Evolutionary conservation across 78 protist species (phyloP).

Genomic region (Pigoraptor vietnamica): DNA sequence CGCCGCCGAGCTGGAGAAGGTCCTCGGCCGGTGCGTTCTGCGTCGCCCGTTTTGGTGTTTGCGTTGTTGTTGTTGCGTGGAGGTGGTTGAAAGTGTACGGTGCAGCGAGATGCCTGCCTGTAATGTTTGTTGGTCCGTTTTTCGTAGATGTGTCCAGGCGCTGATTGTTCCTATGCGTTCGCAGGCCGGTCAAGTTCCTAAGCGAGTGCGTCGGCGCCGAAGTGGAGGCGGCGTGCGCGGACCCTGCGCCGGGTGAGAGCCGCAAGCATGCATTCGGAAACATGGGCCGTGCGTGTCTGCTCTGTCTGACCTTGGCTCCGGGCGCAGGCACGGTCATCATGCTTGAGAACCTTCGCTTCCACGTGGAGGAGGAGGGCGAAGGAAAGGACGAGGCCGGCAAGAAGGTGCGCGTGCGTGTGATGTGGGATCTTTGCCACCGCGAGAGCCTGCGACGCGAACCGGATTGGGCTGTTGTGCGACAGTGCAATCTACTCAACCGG

Average conservation of each 20-base stretch:
- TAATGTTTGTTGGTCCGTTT: neutral
- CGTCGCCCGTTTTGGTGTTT: neutral
- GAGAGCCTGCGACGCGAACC: neutral
- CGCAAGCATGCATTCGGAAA: too few species aligned
- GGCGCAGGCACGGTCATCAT: constrained; percentile 64
- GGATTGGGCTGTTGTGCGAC: too few species aligned
- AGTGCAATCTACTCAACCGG: too few species aligned
- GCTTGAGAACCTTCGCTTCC: constrained; percentile 97
- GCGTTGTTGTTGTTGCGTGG: neutral
- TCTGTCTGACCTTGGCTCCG: neutral
- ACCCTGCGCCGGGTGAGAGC: constrained; percentile 41
- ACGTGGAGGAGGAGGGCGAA: constrained; percentile 88
- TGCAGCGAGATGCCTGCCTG: too few species aligned
- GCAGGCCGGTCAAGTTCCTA: constrained; percentile 7
- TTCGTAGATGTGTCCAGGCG: too few species aligned
- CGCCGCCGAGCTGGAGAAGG: constrained; percentile 54
- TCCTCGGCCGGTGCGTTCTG: constrained; percentile 28
- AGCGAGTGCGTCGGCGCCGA: constrained; percentile 83
- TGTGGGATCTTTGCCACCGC: too few species aligned
- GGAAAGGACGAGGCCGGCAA: constrained; percentile 36
- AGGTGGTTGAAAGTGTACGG: neutral
- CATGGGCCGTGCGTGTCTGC: neutral
- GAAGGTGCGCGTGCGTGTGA: constrained; percentile 3
- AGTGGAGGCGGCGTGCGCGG: constrained; percentile 68
- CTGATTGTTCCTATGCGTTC: neutral